Evolutionary conservation across 345 rosid genomes (phyloP).

Genomic region (Acer negundo): DNA sequence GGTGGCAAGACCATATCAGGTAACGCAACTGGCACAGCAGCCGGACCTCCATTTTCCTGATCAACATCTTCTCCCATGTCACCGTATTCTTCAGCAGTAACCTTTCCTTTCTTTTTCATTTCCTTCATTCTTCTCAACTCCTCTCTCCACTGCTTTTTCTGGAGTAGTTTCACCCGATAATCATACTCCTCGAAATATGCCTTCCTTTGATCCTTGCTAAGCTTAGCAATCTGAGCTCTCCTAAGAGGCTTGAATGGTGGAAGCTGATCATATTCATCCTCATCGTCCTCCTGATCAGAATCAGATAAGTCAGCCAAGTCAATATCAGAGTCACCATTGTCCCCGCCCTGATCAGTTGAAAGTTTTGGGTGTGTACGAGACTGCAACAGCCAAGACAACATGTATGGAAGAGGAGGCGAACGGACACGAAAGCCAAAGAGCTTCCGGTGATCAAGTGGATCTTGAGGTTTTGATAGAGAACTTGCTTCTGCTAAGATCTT

Average conservation of each 20-base stretch:
- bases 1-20: conserved; percentile 94
- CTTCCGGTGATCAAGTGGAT: conserved; percentile 73
- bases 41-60: conserved; percentile 71
- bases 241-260: conserved; percentile 92
- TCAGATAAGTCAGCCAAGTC: conserved; percentile 81
- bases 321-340: conserved; percentile 75
- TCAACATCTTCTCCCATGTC: conserved; percentile 68
- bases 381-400: conserved; percentile 92
- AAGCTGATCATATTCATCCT: conserved; percentile 89
- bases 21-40: conserved; percentile 85
- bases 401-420: conserved; percentile 90
- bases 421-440: conserved; percentile 88
- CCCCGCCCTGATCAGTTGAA: conserved; percentile 77
- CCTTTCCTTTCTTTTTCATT: conserved; percentile 78
- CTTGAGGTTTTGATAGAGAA: conserved; percentile 75
- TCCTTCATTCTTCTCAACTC: conserved; percentile 79
- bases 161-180: conserved; percentile 90
- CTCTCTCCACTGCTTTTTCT: conserved; percentile 91
- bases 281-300: conserved; percentile 80
- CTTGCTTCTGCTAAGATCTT: conserved; percentile 86
- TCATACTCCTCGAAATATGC: conserved; percentile 94
- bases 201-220: conserved; percentile 74
- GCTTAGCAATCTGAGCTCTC: conserved; percentile 75
- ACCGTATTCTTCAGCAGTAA: conserved; percentile 52
- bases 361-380: conserved; percentile 86